Evolutionary conservation across 2,329 filamentous ascomycete species (phyloP).

Genomic region (Trichophyton simii): DNA sequence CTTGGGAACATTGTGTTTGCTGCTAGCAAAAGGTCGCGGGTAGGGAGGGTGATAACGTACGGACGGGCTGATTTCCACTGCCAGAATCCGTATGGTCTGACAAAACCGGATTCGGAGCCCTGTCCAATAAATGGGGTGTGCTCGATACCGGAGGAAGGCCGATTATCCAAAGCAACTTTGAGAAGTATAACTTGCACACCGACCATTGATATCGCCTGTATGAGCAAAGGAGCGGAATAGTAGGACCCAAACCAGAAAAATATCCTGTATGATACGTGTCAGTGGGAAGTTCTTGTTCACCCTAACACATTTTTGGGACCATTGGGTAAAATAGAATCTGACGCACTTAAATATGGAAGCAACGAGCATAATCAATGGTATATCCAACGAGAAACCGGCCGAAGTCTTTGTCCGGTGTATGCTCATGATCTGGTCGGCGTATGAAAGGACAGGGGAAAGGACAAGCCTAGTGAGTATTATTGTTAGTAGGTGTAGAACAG

Average conservation of each 20-base stretch:
- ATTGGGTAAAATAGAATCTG: background rate
- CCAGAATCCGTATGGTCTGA: constrained; percentile 50
- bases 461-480: constrained; percentile 37
- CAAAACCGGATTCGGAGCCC: constrained; percentile 20
- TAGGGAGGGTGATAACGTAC: constrained; percentile 22
- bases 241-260: constrained; percentile 55
- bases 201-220: constrained; percentile 50
- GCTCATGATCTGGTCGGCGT: constrained; percentile 54
- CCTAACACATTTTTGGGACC: background rate
- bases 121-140: constrained; percentile 30
- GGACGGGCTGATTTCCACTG: constrained; percentile 46
- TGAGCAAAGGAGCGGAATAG: constrained; percentile 46
- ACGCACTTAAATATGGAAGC: constrained; percentile 50
- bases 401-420: constrained; percentile 49
- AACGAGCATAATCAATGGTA: constrained; percentile 54
- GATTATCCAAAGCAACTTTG: constrained; percentile 49
- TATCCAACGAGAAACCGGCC: constrained; percentile 53
- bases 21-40: background rate
- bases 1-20: background rate
- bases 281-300: background rate
- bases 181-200: constrained; percentile 45
- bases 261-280: constrained; percentile 30
- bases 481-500: constrained; percentile 3
- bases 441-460: constrained; percentile 51
- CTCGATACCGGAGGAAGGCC: constrained; percentile 34